Conservation (phyloP, 2,329 filamentous ascomycete species). For the Eutypa lata region DNA sequence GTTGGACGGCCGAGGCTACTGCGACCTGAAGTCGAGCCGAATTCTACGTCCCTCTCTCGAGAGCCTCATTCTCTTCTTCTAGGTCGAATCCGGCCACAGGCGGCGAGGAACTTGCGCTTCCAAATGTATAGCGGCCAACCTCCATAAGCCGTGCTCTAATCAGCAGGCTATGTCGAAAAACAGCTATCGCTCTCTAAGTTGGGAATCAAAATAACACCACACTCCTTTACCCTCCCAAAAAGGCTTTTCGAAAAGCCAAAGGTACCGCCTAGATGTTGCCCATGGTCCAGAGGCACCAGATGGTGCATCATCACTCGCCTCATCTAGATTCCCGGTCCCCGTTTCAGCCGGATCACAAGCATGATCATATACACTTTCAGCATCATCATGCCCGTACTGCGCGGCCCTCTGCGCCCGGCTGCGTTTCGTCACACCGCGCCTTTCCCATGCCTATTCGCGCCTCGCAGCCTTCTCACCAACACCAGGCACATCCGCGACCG, state of each 20-base stretch:
- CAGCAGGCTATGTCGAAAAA: slow-evolving; percentile 41
- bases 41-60: not conserved
- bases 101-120: slow-evolving; percentile 8
- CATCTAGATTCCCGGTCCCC: slow-evolving; percentile 35
- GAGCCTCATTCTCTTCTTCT: not conserved
- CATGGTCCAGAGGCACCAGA: slow-evolving; percentile 49
- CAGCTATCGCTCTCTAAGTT: slow-evolving; percentile 18
- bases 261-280: slow-evolving; percentile 41
- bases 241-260: slow-evolving; percentile 8
- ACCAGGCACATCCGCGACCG: slow-evolving; percentile 24
- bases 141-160: slow-evolving; percentile 39
- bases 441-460: slow-evolving; percentile 38
- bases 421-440: slow-evolving; percentile 24
- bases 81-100: not conserved
- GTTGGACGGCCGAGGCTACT: not conserved
- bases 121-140: slow-evolving; percentile 37
- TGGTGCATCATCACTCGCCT: slow-evolving; percentile 43
- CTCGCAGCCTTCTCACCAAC: slow-evolving; percentile 31
- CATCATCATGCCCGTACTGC: slow-evolving; percentile 10
- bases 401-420: slow-evolving; percentile 2
- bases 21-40: not conserved
- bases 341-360: slow-evolving; percentile 24
- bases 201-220: slow-evolving; percentile 7
- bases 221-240: slow-evolving; percentile 17
- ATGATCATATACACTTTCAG: slow-evolving; percentile 14